These are phyloP conservation scores for Trametes villosa DNA, from an alignment of 768 basidiomycete species.

Conservation along the genomic window DNA sequence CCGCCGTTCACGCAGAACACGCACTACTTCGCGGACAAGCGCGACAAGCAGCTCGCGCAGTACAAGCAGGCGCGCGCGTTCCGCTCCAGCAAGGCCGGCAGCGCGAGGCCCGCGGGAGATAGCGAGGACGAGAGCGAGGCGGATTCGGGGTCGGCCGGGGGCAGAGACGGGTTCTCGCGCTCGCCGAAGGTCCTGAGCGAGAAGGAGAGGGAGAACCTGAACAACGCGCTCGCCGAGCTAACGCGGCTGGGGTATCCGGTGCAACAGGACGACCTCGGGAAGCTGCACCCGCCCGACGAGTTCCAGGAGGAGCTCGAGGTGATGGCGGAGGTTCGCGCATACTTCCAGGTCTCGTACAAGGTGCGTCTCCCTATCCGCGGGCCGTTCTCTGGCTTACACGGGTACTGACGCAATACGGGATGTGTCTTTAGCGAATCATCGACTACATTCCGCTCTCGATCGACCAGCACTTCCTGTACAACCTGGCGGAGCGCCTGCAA, in stretches of 20 bases:
- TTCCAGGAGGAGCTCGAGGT: constrained; percentile 61
- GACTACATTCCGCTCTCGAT: constrained; percentile 62
- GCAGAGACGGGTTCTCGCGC: not conserved
- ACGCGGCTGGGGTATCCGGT: constrained; percentile 45
- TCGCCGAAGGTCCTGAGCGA: not conserved
- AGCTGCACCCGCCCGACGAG: constrained; percentile 52
- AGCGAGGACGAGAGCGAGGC: not conserved
- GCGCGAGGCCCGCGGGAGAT: no score
- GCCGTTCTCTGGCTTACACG: not conserved
- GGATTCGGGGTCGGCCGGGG: not conserved
- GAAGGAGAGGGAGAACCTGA: constrained; percentile 32
- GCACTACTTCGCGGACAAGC: constrained; percentile 36
- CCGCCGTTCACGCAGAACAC: constrained; percentile 46
- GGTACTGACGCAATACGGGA: not conserved
- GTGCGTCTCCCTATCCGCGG: constrained; percentile 47
- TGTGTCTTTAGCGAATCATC: constrained; percentile 48
- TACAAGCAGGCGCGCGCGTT: constrained; percentile 44
- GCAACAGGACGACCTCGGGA: constrained; percentile 46
- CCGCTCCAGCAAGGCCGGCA: not conserved
- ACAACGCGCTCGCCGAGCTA: constrained; percentile 41
- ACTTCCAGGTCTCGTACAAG: constrained; percentile 58
- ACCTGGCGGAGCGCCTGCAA: constrained; percentile 38
- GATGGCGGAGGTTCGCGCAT: constrained; percentile 74
- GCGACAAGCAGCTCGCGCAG: constrained; percentile 12
- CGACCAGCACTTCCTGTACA: constrained; percentile 48